These are phyloP conservation scores for Phytopythium boreale DNA, from an alignment of 352 stramenopile genomes.

Conservation along the genomic window DNA sequence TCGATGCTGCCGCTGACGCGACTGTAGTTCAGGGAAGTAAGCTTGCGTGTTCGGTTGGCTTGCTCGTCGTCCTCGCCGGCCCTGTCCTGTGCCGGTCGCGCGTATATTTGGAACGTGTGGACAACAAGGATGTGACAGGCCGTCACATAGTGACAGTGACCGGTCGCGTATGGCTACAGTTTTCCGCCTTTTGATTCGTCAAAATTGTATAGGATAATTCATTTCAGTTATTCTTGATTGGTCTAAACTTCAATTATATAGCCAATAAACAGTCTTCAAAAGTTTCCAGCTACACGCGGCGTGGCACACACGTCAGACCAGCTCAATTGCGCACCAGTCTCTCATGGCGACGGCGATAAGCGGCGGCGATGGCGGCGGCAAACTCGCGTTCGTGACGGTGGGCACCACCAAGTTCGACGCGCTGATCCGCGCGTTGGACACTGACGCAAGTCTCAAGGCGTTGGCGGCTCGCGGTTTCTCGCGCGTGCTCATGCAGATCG, in stretches of 20 bases:
- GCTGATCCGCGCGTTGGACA: constrained; percentile 75
- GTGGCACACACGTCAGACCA: not conserved
- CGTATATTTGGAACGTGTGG: no score
- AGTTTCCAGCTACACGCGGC: not conserved
- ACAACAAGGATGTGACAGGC: no score
- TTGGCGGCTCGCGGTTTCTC: constrained; percentile 58
- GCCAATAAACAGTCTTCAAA: not conserved
- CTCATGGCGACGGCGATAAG: not conserved
- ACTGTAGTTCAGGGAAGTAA: no score
- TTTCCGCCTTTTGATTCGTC: not conserved
- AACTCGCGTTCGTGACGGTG: constrained; percentile 89
- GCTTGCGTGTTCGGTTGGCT: no score
- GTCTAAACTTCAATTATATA: not conserved
- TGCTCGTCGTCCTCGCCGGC: no score
- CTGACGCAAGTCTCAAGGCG: constrained; percentile 45
- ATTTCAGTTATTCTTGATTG: no score
- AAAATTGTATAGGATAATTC: no score
- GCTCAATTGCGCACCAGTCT: not conserved
- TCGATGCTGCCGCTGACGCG: no score
- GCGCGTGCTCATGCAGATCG: constrained; percentile 79
- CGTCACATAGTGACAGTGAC: no score
- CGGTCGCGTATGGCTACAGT: not conserved
- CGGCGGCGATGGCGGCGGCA: not conserved
- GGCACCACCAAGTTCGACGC: constrained; percentile 94
- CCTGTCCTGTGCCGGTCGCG: no score